Percentiles rank a stretch among this genome's conserved stretches.
Conservation (phyloP, 2,329 filamentous ascomycete species). For the Sclerotiophoma versabilis region DNA sequence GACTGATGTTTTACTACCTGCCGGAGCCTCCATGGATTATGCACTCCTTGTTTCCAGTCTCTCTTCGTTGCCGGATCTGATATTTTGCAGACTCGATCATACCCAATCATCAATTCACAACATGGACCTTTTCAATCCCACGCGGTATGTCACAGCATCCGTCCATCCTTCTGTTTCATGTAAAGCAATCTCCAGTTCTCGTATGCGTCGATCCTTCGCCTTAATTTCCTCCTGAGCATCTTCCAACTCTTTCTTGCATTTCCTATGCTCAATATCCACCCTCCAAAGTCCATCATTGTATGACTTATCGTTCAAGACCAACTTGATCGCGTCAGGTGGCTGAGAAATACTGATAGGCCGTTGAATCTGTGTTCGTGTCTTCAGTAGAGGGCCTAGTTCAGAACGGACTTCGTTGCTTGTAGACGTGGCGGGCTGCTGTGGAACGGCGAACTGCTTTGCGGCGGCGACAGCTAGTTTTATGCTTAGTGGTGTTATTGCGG, state of each 20-base stretch:
- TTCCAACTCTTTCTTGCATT: neutral
- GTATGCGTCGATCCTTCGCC: neutral
- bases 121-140: neutral
- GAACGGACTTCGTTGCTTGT: neutral
- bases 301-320: neutral
- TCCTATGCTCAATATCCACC: neutral
- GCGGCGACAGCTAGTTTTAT: neutral
- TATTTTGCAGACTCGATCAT: neutral
- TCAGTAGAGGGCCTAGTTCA: neutral
- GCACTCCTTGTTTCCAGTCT: too few relatives aligned
- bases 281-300: neutral
- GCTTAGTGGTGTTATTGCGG: neutral
- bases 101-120: too few relatives aligned
- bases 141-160: neutral
- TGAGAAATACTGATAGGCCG: neutral
- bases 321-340: neutral
- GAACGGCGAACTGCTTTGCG: neutral
- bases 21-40: too few relatives aligned
- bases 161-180: neutral
- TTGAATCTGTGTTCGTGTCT: neutral
- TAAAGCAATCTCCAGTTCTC: slow-evolving; percentile 1
- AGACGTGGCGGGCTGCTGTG: neutral
- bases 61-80: too few relatives aligned
- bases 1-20: too few relatives aligned
- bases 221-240: neutral